Evolutionary conservation across 768 basidiomycete genomes (phyloP), one percentile per base, ranked within the genome.

Genomic region (Kwoniella shandongensis): DNA sequence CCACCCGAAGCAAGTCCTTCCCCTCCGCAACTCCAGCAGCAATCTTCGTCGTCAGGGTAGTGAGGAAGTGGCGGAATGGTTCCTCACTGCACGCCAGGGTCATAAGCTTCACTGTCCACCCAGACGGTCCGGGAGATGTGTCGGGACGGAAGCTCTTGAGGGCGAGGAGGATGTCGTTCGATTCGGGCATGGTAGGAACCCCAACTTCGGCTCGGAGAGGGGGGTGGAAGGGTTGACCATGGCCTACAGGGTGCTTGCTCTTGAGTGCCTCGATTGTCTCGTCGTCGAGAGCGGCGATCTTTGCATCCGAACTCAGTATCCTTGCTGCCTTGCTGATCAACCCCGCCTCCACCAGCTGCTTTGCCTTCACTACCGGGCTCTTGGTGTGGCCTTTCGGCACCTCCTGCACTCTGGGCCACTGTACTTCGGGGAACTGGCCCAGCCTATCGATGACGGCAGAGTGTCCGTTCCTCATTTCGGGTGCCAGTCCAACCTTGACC

Each of bases 131-230:
- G 18, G 50, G 50, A 5, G 50, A 1, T 1, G 50, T 51, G 18
- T 40, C 36, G 5, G n/a, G 17, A 2, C 25, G 23, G 50, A 51
- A 51, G 18, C 20, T 23, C 3, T 39, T 3, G 3, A 51, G 8
- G 10, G 50, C 50, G 6, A 17, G 20, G 5, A 3, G 1, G 7
- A 51, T 40, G 35, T 51, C 50, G 18, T 38, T 5, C 2, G 8
- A 13, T 20, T 38, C 50, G 1, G 50, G 75, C 2, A 4, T 39
- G 11, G 35, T 39, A 6, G 50, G 35, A 20, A 22, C 88, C 23
- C 86, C 82, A 1, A 22, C 17, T 10, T 13, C 3, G 2, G 11
- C 8, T 36, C 11, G 40, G 5, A 57, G 11, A 35, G 35, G 38
- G 35, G 22, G 1, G 2, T n/a, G 25, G 54, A 55, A 55, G 44